Percentiles rank a stretch among this genome's conserved stretches.
These are phyloP conservation scores for Cucurbita ficifolia DNA, from an alignment of 306 rosid species.

Conservation along the genomic window DNA sequence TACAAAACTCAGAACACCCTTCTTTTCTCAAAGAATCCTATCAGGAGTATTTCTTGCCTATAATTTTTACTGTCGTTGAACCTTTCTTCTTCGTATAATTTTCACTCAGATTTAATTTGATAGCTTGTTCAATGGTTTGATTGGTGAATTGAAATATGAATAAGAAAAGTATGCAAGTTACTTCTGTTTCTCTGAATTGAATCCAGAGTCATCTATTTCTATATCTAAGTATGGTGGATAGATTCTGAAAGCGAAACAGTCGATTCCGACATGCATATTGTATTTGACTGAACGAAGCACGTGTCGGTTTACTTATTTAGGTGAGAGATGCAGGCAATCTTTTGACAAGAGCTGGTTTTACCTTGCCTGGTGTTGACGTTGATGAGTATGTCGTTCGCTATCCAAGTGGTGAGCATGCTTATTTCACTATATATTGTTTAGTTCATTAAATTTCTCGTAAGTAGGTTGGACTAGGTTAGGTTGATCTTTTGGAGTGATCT, in stretches of 20 bases:
- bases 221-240: neutral
- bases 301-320: conserved; percentile 19
- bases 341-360: conserved; percentile 86
- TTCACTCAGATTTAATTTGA: neutral
- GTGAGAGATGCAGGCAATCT: conserved; percentile 98
- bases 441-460: neutral
- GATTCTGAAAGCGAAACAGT: neutral
- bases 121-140: neutral
- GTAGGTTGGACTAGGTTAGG: too few species aligned
- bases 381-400: conserved; percentile 72
- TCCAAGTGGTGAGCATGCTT: conserved; percentile 55
- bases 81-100: neutral
- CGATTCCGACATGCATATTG: neutral
- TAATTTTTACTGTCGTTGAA: neutral
- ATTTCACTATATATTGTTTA: neutral
- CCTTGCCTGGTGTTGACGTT: conserved; percentile 90
- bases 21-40: conserved; percentile 9
- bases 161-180: neutral
- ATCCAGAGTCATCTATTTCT: neutral
- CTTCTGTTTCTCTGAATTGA: neutral
- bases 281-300: neutral
- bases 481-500: too few species aligned
- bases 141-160: neutral
- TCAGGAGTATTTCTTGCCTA: neutral
- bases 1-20: neutral